Evolutionary conservation across 495 filamentous ascomycete species (phyloP), one percentile per base, ranked within the genome.

Genomic region (Podospora appendiculata): DNA sequence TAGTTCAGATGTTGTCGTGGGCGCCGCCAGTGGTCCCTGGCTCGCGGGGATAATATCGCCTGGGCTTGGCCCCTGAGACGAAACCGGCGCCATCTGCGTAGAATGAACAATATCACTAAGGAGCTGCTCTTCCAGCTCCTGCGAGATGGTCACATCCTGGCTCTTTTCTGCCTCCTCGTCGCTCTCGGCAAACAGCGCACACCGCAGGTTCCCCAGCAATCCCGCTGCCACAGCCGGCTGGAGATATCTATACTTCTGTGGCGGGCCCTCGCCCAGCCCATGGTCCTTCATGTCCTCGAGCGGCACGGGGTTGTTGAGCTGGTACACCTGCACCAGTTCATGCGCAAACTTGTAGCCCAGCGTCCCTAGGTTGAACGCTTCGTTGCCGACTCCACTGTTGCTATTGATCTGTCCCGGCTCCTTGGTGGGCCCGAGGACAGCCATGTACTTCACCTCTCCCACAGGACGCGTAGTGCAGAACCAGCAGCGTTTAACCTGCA

Each of bases 271-370:
- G 4, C 76, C 55, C 69, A 74, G 70, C 0, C 71, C 75, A 18
- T 72, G 69, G 11, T 65, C 58, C 45, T 67, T 60, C 66, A 79
- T 68, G 11, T 68, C 58, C 1, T 64, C 59, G 13, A 70, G 53
- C 2, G 70, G 63, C n/a, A 77, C 58, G 0, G 76, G 72, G 48
- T 79, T 71, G 46, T 78, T 75, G 5, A 81, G 69, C 54, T 74
- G 66, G 47, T 79, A 79, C 7, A 79, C 69, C 51, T 79, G 73
- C 5, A 70, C 32, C 33, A 80, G 62, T 57, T 78, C 70, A 45
- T 76, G 71, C 13, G 77, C 77, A 39, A 56, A 70, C 25, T 66
- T 68, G 32, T 57, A 56, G 7, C 45, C 42, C 13, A 32, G 51
- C 13, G 50, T 58, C 32, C 69, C 69, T n/a, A 56, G 48, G 47